These are phyloP conservation scores for Talaromyces sp. DNA, from an alignment of 2,329 filamentous ascomycete genomes.

Conservation along the genomic window DNA sequence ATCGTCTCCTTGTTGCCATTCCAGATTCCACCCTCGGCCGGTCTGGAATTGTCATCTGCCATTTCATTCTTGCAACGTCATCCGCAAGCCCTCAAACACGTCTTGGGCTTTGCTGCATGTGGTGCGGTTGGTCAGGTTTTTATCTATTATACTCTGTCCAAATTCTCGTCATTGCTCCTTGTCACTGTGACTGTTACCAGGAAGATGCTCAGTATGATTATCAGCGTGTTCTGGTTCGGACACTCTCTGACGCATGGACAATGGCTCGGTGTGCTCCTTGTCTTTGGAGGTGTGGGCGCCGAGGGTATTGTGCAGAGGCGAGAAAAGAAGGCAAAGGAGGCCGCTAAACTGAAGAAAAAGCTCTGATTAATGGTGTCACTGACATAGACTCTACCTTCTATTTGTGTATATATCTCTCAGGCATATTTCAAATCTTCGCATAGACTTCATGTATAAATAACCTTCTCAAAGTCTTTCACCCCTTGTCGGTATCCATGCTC, in stretches of 20 bases:
- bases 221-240: conserved; percentile 92
- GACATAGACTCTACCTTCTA: neutral
- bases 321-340: conserved; percentile 80
- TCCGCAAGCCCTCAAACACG: conserved; percentile 79
- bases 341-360: conserved; percentile 51
- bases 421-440: neutral
- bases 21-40: conserved; percentile 53
- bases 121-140: conserved; percentile 94
- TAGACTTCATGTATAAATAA: conserved; percentile 18
- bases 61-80: conserved; percentile 75
- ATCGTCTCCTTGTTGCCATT: conserved; percentile 66
- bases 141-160: conserved; percentile 92
- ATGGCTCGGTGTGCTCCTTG: conserved; percentile 85
- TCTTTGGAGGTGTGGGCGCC: conserved; percentile 92
- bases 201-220: conserved; percentile 99
- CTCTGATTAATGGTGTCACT: conserved; percentile 20
- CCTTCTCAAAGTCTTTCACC: conserved; percentile 30
- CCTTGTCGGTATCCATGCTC: conserved; percentile 41
- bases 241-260: conserved; percentile 84
- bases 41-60: conserved; percentile 76
- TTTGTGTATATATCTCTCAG: neutral
- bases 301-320: conserved; percentile 76
- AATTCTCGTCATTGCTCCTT: conserved; percentile 85
- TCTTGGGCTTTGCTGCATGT: conserved; percentile 83
- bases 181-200: conserved; percentile 96